Evolutionary conservation across 2,329 filamentous ascomycete species (phyloP).

Genomic region (Verruconis gallopava): DNA sequence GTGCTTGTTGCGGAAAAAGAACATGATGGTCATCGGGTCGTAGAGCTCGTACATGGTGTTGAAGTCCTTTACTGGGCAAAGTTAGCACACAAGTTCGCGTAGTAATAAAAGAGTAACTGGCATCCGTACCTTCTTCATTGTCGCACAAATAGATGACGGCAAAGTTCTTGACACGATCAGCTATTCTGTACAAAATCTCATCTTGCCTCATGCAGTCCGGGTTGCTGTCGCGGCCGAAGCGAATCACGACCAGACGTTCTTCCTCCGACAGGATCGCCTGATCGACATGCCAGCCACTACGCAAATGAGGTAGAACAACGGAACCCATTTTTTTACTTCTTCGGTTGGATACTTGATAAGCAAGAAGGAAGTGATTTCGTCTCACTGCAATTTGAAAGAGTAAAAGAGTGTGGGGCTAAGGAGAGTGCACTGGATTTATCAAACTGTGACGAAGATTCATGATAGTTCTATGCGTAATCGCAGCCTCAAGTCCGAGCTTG

Average conservation of each 20-base stretch:
- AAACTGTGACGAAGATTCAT: background rate
- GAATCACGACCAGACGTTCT: constrained; percentile 83
- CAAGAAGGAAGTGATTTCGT: background rate
- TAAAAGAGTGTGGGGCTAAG: background rate
- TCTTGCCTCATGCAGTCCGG: constrained; percentile 74
- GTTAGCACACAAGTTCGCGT: too few species aligned
- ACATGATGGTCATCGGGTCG: constrained; percentile 26
- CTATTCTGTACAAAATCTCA: constrained; percentile 89
- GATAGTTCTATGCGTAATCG: too few species aligned
- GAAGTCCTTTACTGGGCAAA: constrained; percentile 79
- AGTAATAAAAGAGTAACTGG: too few species aligned
- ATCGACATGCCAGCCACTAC: constrained; percentile 94
- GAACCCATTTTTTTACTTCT: constrained; percentile 48
- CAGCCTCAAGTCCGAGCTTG: too few species aligned
- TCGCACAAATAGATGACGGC: constrained; percentile 83
- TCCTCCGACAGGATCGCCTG: constrained; percentile 76
- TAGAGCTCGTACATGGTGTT: constrained; percentile 74
- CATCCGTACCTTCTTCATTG: constrained; percentile 43
- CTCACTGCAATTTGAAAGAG: background rate
- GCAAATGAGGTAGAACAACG: constrained; percentile 81
- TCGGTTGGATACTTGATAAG: background rate
- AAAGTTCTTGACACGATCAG: constrained; percentile 87
- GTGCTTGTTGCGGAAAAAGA: constrained; percentile 96
- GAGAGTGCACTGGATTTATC: background rate
- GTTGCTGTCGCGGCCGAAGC: constrained; percentile 80